Base-by-base conservation (phyloP, 306 rosid species). In the Medicago lupulina region DNA sequence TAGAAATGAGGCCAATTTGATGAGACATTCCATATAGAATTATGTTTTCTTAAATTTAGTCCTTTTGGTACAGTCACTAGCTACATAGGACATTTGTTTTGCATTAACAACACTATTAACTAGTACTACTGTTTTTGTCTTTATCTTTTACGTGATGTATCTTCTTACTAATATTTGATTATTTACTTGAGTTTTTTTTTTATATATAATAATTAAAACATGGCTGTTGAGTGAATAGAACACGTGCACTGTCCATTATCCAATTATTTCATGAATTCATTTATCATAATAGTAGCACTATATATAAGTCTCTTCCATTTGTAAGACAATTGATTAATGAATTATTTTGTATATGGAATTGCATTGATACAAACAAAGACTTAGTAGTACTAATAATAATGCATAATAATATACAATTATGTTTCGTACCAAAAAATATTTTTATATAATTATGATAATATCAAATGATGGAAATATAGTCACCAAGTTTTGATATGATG, bases 201-300 rank as follows among this genome's bases (percentile, higher is more conserved):
- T n/a, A n/a, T 46, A 46, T 46, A 59, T 25, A 18, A 4, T 67
- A 39, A 57, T 58, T 15, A 66, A 11, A 11, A 2, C 47, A 51
- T 38, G 80, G 76, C 77, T 61, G 2, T 61, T 69, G 77, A 60
- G 54, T 39, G 21, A 75, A 69, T 64, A 80, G 51, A 68, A 69
- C 84, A 75, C 73, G 66, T 75, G 80, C 46, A 72, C 67, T 49
- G 8, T 54, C 8, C 25, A 71, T 63, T 23, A 19, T 14, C 17
- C 6, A 9, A 49, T 8, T 23, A 13, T 43, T 31, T 59, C 38
- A 21, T 74, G 15, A 43, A 17, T 72, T 34, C 25, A 57, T 58
- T 18, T 19, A 68, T 68, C 43, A 76, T 65, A 51, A 65, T 72
- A 63, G 46, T 16, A 12, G 1, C 58, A 7, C 19, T 50, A 2